Conservation (phyloP, 495 filamentous ascomycete species). For the Entonaema liquescens region DNA sequence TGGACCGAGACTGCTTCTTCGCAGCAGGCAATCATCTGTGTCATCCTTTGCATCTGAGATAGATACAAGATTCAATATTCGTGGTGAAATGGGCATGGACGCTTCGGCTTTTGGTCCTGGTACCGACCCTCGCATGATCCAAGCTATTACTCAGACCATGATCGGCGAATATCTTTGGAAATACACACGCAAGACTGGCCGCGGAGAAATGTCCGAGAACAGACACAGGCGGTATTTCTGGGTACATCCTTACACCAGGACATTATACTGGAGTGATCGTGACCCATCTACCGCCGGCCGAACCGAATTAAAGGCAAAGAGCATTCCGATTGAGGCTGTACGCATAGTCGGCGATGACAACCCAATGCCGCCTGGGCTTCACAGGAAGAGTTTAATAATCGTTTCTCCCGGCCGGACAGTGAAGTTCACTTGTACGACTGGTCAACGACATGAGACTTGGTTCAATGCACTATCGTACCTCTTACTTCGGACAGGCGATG, state of each 20-base stretch:
- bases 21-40: conserved; percentile 78
- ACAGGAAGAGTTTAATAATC: conserved; percentile 90
- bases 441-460: conserved; percentile 96
- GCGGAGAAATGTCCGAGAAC: conserved; percentile 84
- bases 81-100: conserved; percentile 64
- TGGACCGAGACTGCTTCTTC: conserved; percentile 47
- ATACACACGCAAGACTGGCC: conserved; percentile 91
- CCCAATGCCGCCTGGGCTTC: conserved; percentile 90
- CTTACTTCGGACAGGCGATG: conserved; percentile 73
- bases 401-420: conserved; percentile 87
- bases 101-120: conserved; percentile 66
- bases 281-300: conserved; percentile 83
- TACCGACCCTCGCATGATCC: conserved; percentile 97
- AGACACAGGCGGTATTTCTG: conserved; percentile 97
- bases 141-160: conserved; percentile 99
- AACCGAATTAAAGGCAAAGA: conserved; percentile 87
- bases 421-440: conserved; percentile 92
- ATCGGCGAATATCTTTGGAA: conserved; percentile 99
- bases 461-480: conserved; percentile 97
- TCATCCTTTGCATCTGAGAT: conserved; percentile 96
- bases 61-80: conserved; percentile 86
- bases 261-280: conserved; percentile 93
- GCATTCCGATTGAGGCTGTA: conserved; percentile 91
- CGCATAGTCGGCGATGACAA: conserved; percentile 96
- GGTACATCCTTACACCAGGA: conserved; percentile 97